These are phyloP conservation scores for Fusarium siculi DNA, from an alignment of 2,329 filamentous ascomycete species.

Conservation along the genomic window DNA sequence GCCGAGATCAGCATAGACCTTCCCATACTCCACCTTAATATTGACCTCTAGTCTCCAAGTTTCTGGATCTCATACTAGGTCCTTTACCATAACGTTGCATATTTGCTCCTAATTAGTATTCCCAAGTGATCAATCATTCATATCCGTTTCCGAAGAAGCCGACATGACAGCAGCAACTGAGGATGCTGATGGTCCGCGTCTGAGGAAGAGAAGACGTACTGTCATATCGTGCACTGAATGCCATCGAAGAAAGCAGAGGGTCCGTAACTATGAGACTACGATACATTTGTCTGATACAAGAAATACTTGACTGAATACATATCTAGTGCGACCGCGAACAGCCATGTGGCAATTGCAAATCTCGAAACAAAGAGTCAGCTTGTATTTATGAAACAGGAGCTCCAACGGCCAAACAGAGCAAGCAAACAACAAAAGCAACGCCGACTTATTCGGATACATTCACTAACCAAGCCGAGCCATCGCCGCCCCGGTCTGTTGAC, in stretches of 20 bases:
- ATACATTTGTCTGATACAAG: no score
- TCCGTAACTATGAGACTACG: constrained; percentile 32
- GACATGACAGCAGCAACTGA: constrained; percentile 15
- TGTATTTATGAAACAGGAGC: constrained; percentile 67
- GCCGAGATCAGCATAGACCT: neutral
- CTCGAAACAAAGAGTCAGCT: constrained; percentile 64
- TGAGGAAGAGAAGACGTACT: constrained; percentile 66
- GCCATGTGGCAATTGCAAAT: constrained; percentile 69
- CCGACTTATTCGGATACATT: neutral
- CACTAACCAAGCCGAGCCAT: neutral
- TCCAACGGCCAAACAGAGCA: constrained; percentile 49
- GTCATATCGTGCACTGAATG: constrained; percentile 74
- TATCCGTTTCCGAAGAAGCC: neutral
- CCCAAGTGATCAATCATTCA: neutral
- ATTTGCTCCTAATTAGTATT: neutral
- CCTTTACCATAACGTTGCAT: neutral
- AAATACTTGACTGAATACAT: constrained; percentile 3
- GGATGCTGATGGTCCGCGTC: constrained; percentile 7
- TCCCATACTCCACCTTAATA: neutral
- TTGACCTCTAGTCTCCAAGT: neutral
- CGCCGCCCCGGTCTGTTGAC: neutral
- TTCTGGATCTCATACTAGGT: neutral
- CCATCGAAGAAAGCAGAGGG: constrained; percentile 72
- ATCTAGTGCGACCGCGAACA: constrained; percentile 66
- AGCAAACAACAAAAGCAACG: neutral